These are phyloP conservation scores for Ilex paraguariensis DNA, from an alignment of 305 asterid species.

Conservation along the genomic window DNA sequence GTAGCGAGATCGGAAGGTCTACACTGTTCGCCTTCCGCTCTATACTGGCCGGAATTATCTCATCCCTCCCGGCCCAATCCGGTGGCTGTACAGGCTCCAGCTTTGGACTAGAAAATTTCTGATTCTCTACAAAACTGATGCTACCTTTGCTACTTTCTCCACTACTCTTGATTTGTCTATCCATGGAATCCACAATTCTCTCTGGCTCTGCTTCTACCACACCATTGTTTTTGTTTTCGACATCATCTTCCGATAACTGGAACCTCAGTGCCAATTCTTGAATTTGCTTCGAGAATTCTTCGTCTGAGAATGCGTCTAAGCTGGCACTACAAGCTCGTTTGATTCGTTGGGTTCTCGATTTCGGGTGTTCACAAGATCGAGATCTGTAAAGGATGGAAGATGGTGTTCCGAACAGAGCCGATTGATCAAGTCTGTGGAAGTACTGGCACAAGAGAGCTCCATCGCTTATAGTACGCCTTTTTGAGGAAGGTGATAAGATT, in stretches of 20 bases:
- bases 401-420: conserved; percentile 33
- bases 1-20: conserved; percentile 75
- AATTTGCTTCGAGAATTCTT: conserved; percentile 60
- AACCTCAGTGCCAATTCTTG: conserved; percentile 43
- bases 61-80: conserved; percentile 46
- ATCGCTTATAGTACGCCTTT: conserved; percentile 16
- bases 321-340: conserved; percentile 43
- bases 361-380: conserved; percentile 32
- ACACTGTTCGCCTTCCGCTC: conserved; percentile 67
- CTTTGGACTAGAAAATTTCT: conserved; percentile 14
- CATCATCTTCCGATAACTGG: conserved; percentile 25
- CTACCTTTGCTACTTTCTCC: conserved; percentile 6
- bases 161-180: neutral
- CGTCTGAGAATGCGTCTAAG: conserved; percentile 70
- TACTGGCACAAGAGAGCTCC: conserved; percentile 46
- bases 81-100: conserved; percentile 43
- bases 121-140: conserved; percentile 25
- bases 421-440: conserved; percentile 20
- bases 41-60: conserved; percentile 49
- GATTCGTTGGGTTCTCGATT: conserved; percentile 23
- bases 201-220: neutral
- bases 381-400: conserved; percentile 36
- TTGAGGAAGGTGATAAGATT: conserved; percentile 5
- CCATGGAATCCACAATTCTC: neutral
- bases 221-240: neutral